phyloP scores from a whole-genome alignment of 176 grass and related monocot genomes.

The Zizania latifolia region DNA sequence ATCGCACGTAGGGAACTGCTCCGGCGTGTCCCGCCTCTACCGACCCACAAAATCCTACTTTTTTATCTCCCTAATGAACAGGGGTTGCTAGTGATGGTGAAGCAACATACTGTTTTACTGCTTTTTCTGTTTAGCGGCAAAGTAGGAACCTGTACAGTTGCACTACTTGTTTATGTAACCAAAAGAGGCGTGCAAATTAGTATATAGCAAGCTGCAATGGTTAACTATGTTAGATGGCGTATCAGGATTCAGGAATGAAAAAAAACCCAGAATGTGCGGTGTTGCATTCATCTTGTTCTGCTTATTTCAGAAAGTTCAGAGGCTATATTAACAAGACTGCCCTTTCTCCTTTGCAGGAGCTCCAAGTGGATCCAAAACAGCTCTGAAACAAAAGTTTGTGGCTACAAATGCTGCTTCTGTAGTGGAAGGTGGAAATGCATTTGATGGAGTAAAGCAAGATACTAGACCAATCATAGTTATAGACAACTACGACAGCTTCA shows the following conservation, averaged over 20 bases:
- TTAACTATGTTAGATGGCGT: neutral
- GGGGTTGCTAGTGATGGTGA: neutral
- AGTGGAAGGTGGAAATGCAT: conserved; percentile 14
- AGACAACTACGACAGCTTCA: conserved; percentile 87
- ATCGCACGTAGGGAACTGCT: neutral
- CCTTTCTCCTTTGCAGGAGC: conserved; percentile 1
- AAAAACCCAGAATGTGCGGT: neutral
- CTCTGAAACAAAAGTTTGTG: conserved; percentile 10
- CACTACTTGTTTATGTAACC: neutral
- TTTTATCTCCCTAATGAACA: neutral
- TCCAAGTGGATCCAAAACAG: neutral
- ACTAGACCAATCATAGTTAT: conserved; percentile 64
- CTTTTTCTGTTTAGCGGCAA: neutral
- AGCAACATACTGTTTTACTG: neutral
- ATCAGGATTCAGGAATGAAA: neutral
- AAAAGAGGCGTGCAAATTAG: neutral
- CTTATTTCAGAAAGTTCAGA: neutral
- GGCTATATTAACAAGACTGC: neutral
- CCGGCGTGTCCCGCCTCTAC: neutral
- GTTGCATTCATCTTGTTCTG: neutral
- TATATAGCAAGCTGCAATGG: neutral
- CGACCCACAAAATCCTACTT: neutral
- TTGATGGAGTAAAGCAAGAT: conserved; percentile 31
- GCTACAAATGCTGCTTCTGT: conserved; percentile 8
- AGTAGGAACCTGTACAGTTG: neutral